phyloP scores from a whole-genome alignment of 371 early-diverging fungal species.

The Saksenaea vasiformis region DNA sequence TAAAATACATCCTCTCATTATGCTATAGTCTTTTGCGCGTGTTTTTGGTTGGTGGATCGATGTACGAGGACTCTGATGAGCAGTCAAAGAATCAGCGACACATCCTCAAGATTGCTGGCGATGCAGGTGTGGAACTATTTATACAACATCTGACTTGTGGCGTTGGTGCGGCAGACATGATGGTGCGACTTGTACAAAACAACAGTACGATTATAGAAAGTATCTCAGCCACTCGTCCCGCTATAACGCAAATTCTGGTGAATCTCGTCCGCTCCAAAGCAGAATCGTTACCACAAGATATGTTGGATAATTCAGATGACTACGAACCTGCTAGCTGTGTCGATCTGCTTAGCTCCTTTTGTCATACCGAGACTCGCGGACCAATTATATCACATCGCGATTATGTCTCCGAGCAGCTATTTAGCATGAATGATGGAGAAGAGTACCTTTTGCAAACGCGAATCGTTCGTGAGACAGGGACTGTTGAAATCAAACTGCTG shows the following conservation, averaged over 20 bases:
- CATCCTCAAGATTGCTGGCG: conserved; percentile 21
- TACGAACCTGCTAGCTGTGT: conserved; percentile 18
- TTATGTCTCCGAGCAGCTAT: conserved; percentile 12
- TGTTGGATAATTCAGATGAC: conserved; percentile 7
- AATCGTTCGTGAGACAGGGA: conserved; percentile 11
- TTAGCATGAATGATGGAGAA: conserved; percentile 10
- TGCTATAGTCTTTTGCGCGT: conserved; percentile 36
- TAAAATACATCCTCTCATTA: conserved; percentile 22
- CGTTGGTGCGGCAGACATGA: conserved; percentile 32
- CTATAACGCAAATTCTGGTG: conserved; percentile 13
- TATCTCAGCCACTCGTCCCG: conserved; percentile 12
- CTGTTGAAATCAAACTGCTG: conserved; percentile 15
- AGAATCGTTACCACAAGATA: neutral
- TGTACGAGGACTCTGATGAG: conserved; percentile 13
- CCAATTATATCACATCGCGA: conserved; percentile 17
- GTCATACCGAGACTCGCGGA: conserved; percentile 14
- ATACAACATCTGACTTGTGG: conserved; percentile 27
- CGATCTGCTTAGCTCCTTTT: conserved; percentile 22
- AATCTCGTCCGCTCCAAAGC: conserved; percentile 3
- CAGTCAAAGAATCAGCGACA: conserved; percentile 22
- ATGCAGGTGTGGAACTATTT: conserved; percentile 28
- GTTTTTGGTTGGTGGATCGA: conserved; percentile 22
- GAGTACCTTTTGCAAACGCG: conserved; percentile 20
- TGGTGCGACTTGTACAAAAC: conserved; percentile 20
- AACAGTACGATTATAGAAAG: conserved; percentile 18